These are phyloP conservation scores for Delitschia confertaspora DNA, from an alignment of 495 filamentous ascomycete genomes.

Conservation along the genomic window DNA sequence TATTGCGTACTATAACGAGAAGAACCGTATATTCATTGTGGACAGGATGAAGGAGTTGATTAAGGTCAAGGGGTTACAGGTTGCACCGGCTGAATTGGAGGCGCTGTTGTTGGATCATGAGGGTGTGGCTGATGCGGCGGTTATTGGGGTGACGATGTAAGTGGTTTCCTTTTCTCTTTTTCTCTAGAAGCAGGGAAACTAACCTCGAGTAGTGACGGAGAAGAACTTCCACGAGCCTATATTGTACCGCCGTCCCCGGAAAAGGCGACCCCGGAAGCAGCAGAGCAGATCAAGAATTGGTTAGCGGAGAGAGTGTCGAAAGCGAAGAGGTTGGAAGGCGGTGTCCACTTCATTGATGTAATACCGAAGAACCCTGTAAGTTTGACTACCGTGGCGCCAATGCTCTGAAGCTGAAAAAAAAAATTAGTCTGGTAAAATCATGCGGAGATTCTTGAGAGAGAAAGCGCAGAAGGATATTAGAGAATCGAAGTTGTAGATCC, in stretches of 20 bases:
- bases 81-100: constrained; percentile 38
- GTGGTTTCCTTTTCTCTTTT: constrained; percentile 5
- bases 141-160: constrained; percentile 34
- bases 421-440: constrained; percentile 34
- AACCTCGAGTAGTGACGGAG: constrained; percentile 25
- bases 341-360: constrained; percentile 29
- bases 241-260: constrained; percentile 25
- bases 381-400: not conserved
- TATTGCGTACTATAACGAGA: constrained; percentile 31
- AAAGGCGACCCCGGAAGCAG: constrained; percentile 15
- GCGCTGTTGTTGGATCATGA: constrained; percentile 35
- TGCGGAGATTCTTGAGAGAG: constrained; percentile 33
- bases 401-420: not conserved
- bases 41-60: constrained; percentile 40
- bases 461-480: constrained; percentile 29
- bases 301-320: constrained; percentile 28
- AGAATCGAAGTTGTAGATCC: too few relatives aligned
- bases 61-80: constrained; percentile 36
- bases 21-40: constrained; percentile 35
- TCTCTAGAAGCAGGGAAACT: not conserved
- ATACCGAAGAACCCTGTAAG: constrained; percentile 38
- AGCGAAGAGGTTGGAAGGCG: constrained; percentile 33
- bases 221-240: constrained; percentile 35
- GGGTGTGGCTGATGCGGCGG: constrained; percentile 32
- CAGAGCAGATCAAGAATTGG: constrained; percentile 30